Base-by-base conservation (phyloP, 371 early-diverging fungal genomes). In the Mycotypha africana region DNA sequence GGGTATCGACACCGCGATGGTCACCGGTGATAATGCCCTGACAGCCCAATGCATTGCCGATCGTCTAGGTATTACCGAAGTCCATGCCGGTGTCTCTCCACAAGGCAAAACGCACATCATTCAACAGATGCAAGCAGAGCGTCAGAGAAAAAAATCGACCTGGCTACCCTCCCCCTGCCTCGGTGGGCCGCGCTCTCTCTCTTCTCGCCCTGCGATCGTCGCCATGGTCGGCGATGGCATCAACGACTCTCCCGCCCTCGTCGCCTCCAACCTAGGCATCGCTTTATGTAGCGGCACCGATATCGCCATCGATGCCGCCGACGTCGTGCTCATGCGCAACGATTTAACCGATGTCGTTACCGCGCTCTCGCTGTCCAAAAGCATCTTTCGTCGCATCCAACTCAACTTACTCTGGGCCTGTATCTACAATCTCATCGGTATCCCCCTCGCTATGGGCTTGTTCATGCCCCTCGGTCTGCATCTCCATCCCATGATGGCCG, bases 221-320 rank as follows among this genome's bases (percentile, higher is more conserved):
- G 95, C 93, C 12, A 93, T 98, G 93, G 85, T 95, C 8, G 99
- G 99, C 12, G 99, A 99, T 65, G 99, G 99, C 28, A 91, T 97
- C 60, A 99, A 99, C 53, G 99, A 99, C 58, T 92, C 94, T 8
- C 95, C 95, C 12, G 97, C 98, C 4, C 65, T 99, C 33, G 95
- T 91, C 0, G 86, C 86, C 20, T 82, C 96, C 2, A 85, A 95
- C 51, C 76, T 99, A n/a, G 99, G 99, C 8, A 88, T 99, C 47
- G 92, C 98, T 0, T 60, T 99, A 9, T 82, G 88, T 34, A 85
- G 87, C 9, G 96, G 96, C 5, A 95, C 97, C 0, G 96, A 96
- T 65, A 88, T 95, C 30, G 95, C 95, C 2, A 89, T 95, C 74
- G 95, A 93, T 46, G 94, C 96, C 10, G 95, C 97, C 0, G 81